phyloP scores from a whole-genome alignment of 306 rosid genomes.

The Begonia masoniana region DNA sequence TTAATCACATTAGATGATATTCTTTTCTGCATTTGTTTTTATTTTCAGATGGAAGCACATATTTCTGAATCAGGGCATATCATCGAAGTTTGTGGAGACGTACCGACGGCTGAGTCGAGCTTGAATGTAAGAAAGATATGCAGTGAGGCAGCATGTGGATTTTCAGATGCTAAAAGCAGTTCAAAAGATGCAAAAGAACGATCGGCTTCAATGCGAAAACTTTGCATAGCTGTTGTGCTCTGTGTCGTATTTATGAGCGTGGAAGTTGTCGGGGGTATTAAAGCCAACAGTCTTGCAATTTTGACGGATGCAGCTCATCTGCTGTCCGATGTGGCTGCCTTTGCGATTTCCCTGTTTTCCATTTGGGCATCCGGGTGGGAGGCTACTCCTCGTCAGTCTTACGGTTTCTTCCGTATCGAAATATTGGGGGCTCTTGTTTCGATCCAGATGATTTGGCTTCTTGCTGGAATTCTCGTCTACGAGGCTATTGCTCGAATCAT shows the following conservation, averaged over 20 bases:
- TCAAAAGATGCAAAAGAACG: conserved; percentile 39
- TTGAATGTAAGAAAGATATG: conserved; percentile 29
- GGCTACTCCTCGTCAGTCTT: conserved; percentile 50
- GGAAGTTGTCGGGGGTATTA: conserved; percentile 45
- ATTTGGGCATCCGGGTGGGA: conserved; percentile 63
- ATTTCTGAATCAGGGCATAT: conserved; percentile 23
- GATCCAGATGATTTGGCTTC: conserved; percentile 63
- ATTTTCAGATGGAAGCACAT: conserved; percentile 42
- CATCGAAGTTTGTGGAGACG: conserved; percentile 33
- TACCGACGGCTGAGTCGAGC: conserved; percentile 18
- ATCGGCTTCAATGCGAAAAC: conserved; percentile 39
- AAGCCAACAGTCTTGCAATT: conserved; percentile 61
- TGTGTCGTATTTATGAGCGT: conserved; percentile 43
- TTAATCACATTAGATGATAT: no score
- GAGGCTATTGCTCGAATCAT: conserved; percentile 40
- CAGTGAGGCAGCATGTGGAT: conserved; percentile 47
- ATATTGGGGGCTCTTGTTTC: conserved; percentile 52
- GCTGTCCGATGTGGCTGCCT: conserved; percentile 50
- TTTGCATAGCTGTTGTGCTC: conserved; percentile 32
- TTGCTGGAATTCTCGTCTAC: conserved; percentile 50
- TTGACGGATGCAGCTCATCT: conserved; percentile 58
- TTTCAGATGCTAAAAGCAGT: conserved; percentile 32
- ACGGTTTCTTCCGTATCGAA: conserved; percentile 52
- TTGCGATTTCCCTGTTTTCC: conserved; percentile 47
- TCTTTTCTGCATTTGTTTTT: neutral